Evolutionary conservation across 73 alveolate genomes (phyloP).

Genomic region (Paramecium biaurelia): DNA sequence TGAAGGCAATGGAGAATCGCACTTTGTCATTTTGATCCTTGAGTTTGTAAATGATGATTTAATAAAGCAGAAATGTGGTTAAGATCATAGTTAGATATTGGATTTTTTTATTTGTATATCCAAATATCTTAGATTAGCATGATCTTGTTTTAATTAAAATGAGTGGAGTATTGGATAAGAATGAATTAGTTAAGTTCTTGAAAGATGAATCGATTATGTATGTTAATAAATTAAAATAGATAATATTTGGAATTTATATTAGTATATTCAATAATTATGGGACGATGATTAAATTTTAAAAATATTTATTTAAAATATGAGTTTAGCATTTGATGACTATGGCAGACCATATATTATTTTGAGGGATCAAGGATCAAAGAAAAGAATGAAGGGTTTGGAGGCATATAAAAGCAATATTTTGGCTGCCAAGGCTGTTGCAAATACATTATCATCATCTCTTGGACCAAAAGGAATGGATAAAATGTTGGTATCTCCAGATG

Average conservation of each 20-base stretch:
- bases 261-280: not conserved
- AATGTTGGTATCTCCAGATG: conserved; percentile 95
- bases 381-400: conserved; percentile 94
- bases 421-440: conserved; percentile 79
- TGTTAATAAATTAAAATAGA: not conserved
- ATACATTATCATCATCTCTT: conserved; percentile 90
- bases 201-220: not conserved
- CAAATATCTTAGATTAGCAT: not conserved
- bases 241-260: no score
- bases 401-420: conserved; percentile 86
- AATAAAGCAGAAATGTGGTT: not conserved
- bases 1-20: not conserved
- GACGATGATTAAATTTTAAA: not conserved
- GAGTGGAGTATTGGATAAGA: not conserved
- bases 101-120: not conserved
- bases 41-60: not conserved
- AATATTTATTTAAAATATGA: conserved; percentile 35
- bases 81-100: not conserved
- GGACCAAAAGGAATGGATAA: conserved; percentile 99
- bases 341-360: conserved; percentile 95
- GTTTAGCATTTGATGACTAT: conserved; percentile 88
- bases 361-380: conserved; percentile 91
- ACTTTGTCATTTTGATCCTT: not conserved
- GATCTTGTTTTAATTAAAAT: not conserved
- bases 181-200: not conserved